phyloP scores from a whole-genome alignment of 768 basidiomycete species.

The Naganishia randhawae region DNA sequence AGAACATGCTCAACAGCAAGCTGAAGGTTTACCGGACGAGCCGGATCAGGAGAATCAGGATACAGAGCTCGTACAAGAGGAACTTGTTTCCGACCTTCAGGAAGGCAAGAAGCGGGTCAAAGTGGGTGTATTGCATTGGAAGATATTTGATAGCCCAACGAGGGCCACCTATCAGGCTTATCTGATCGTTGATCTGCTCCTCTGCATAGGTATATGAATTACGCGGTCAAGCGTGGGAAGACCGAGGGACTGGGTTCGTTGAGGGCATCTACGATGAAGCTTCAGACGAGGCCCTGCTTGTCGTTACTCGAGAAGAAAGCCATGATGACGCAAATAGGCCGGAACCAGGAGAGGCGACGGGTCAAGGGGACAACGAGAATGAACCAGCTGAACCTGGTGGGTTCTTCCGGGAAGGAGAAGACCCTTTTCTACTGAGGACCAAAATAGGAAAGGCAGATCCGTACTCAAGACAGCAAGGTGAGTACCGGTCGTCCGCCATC shows the following conservation, averaged over 20 bases:
- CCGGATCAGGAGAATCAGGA: conserved; percentile 8
- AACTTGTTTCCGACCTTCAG: neutral
- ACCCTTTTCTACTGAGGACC: conserved; percentile 61
- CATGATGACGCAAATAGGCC: conserved; percentile 21
- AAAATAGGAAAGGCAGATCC: conserved; percentile 45
- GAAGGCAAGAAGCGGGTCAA: conserved; percentile 23
- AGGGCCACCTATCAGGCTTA: neutral
- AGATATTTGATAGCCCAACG: neutral
- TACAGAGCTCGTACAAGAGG: conserved; percentile 14
- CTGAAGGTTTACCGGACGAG: neutral
- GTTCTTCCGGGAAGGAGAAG: conserved; percentile 15
- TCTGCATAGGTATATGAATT: conserved; percentile 81
- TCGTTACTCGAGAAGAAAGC: conserved; percentile 47
- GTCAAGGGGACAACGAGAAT: conserved; percentile 42
- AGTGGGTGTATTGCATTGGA: neutral
- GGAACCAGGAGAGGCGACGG: conserved; percentile 36
- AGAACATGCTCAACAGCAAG: neutral
- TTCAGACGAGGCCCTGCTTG: conserved; percentile 47
- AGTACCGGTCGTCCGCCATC: conserved; percentile 39
- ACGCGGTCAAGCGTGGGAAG: conserved; percentile 82
- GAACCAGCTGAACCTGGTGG: conserved; percentile 16
- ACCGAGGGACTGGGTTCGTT: conserved; percentile 95
- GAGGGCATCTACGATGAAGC: conserved; percentile 66
- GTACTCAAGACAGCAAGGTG: conserved; percentile 53
- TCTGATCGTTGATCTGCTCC: neutral